These are phyloP conservation scores for Polygonum aviculare DNA, from an alignment of 148 eudicot genomes.

Conservation along the genomic window DNA sequence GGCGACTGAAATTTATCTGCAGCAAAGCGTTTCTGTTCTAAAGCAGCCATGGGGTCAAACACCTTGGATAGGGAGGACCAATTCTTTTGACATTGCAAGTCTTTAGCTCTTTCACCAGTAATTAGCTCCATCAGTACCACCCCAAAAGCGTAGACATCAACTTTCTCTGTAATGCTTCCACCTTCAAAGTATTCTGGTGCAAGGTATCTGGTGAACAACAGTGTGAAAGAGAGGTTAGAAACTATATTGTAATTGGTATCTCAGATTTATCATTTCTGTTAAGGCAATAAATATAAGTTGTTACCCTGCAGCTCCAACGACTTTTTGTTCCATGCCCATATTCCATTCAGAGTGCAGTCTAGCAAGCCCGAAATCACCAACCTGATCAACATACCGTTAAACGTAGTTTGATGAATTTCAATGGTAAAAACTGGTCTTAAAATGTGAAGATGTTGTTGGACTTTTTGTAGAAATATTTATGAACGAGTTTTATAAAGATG, in stretches of 20 bases:
- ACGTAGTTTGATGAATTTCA: neutral
- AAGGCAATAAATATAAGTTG: neutral
- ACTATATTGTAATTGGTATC: neutral
- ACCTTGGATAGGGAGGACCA: slow-evolving; percentile 31
- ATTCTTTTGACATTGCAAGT: slow-evolving; percentile 35
- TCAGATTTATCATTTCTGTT: neutral
- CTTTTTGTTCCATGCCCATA: slow-evolving; percentile 40
- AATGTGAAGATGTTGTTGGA: neutral
- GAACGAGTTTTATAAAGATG: no score
- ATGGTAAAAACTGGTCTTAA: neutral
- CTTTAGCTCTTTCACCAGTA: slow-evolving; percentile 48
- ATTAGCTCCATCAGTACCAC: slow-evolving; percentile 69
- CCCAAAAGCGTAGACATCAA: slow-evolving; percentile 83
- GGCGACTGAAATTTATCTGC: slow-evolving; percentile 26
- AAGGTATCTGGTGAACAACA: slow-evolving; percentile 43
- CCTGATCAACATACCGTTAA: slow-evolving; percentile 24
- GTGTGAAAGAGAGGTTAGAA: neutral
- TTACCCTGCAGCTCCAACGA: slow-evolving; percentile 69
- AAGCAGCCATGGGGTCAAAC: slow-evolving; percentile 31
- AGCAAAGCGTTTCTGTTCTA: slow-evolving; percentile 23
- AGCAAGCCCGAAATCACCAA: slow-evolving; percentile 82
- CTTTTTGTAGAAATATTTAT: no score
- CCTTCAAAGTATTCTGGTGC: slow-evolving; percentile 76
- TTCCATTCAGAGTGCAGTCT: slow-evolving; percentile 69
- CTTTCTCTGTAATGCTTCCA: slow-evolving; percentile 62